Evolutionary conservation across 768 basidiomycete genomes (phyloP).

Genomic region (Trametes villosa): DNA sequence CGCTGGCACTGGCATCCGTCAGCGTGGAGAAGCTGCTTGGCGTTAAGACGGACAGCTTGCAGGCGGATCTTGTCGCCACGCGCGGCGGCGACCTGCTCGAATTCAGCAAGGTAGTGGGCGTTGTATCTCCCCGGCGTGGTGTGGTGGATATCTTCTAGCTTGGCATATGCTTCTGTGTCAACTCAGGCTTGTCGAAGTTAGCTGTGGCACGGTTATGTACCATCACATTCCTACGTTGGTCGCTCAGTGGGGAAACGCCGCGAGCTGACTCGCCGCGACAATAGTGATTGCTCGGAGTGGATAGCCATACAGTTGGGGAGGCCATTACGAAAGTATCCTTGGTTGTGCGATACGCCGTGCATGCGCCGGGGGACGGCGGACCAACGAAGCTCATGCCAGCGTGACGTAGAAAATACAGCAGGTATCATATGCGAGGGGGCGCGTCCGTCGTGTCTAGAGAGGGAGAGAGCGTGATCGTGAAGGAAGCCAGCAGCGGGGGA

Average conservation of each 20-base stretch:
- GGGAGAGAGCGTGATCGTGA: conserved; percentile 14
- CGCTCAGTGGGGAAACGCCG: neutral
- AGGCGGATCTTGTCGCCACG: conserved; percentile 34
- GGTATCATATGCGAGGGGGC: conserved; percentile 19
- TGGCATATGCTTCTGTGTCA: neutral
- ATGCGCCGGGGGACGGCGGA: neutral
- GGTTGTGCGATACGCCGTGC: conserved; percentile 4
- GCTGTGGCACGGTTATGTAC: neutral
- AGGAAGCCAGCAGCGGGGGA: neutral
- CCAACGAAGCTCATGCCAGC: conserved; percentile 8
- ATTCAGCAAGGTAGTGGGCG: conserved; percentile 42
- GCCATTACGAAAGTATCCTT: conserved; percentile 11
- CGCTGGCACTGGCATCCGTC: conserved; percentile 44
- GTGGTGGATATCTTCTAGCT: conserved; percentile 26
- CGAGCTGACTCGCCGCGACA: neutral
- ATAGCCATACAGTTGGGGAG: conserved; percentile 17
- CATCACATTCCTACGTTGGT: neutral
- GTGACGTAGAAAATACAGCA: conserved; percentile 26
- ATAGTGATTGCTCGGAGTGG: conserved; percentile 11
- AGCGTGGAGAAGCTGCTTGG: conserved; percentile 48
- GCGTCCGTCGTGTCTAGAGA: conserved; percentile 12
- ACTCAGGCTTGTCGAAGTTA: neutral
- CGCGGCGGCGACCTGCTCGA: conserved; percentile 41
- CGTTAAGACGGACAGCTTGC: conserved; percentile 14
- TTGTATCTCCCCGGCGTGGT: conserved; percentile 34